Conservation (phyloP, 2,329 filamentous ascomycete species). For the Aspergillus terreus region DNA sequence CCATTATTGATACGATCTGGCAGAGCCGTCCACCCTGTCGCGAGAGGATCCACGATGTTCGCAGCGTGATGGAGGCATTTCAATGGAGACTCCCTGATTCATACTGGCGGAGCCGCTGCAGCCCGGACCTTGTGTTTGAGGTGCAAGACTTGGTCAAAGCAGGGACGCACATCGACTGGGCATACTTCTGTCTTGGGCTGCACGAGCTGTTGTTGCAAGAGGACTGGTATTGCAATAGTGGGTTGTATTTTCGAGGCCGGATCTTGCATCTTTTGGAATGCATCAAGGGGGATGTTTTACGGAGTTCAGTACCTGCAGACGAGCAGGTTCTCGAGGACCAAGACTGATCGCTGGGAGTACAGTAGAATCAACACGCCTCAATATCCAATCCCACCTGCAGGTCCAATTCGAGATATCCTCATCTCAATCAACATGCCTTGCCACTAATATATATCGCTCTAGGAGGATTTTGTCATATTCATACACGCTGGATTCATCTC, state of each 20-base stretch:
- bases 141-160: not conserved
- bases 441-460: too few species aligned
- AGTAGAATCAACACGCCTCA: too few species aligned
- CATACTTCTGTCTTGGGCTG: not conserved
- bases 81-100: constrained; percentile 3
- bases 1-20: not conserved
- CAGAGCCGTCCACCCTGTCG: not conserved
- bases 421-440: too few species aligned
- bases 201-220: not conserved
- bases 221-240: constrained; percentile 1
- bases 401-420: too few species aligned
- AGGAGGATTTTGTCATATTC: too few species aligned
- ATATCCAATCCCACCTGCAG: too few species aligned
- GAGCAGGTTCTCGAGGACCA: too few species aligned
- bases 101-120: constrained; percentile 9
- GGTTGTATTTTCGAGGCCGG: not conserved
- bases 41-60: not conserved
- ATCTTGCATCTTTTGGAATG: too few species aligned
- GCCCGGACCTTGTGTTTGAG: constrained; percentile 2
- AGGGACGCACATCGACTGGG: not conserved
- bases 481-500: too few species aligned
- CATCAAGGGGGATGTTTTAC: too few species aligned
- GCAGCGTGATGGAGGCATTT: constrained; percentile 7
- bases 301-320: too few species aligned
- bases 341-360: too few species aligned